Conservation (phyloP, 2,329 filamentous ascomycete genomes). For the Amesomyces nigricolor region DNA sequence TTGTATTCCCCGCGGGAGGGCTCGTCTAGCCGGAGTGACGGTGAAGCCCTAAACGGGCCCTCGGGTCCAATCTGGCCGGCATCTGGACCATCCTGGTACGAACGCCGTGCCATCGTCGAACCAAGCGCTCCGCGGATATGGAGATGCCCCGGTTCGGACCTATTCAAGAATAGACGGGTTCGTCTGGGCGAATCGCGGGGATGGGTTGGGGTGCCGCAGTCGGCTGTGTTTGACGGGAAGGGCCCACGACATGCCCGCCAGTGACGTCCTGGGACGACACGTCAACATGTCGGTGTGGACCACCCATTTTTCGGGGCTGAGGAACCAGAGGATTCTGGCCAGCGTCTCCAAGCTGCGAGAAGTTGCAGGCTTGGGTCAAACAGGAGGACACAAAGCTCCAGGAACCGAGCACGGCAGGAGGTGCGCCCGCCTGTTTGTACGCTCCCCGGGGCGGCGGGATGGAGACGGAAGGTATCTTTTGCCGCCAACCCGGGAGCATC, state of each 20-base stretch:
- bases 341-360: slow-evolving; percentile 11
- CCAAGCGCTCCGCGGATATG: slow-evolving; percentile 11
- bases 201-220: slow-evolving; percentile 5
- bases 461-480: slow-evolving; percentile 5
- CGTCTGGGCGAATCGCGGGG: slow-evolving; percentile 16
- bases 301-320: slow-evolving; percentile 12
- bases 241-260: slow-evolving; percentile 18
- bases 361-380: slow-evolving; percentile 26
- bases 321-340: slow-evolving; percentile 5
- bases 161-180: slow-evolving; percentile 9
- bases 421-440: slow-evolving; percentile 17
- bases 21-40: slow-evolving; percentile 10
- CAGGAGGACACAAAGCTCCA: slow-evolving; percentile 18
- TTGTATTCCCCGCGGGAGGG: slow-evolving; percentile 25
- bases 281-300: slow-evolving; percentile 27
- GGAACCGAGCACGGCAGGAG: slow-evolving; percentile 16
- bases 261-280: slow-evolving; percentile 23
- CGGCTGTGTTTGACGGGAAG: slow-evolving; percentile 17
- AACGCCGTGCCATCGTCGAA: slow-evolving; percentile 19
- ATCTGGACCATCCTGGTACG: slow-evolving; percentile 7
- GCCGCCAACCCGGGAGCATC: slow-evolving; percentile 1
- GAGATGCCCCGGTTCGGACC: slow-evolving; percentile 7
- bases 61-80: neutral
- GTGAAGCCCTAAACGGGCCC: neutral
- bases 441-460: slow-evolving; percentile 4